A percentile compares a stretch with the other conserved stretches of the same genome.
Conservation (phyloP, 192 early-diverging fungal species). For the Podochytrium sp. region DNA sequence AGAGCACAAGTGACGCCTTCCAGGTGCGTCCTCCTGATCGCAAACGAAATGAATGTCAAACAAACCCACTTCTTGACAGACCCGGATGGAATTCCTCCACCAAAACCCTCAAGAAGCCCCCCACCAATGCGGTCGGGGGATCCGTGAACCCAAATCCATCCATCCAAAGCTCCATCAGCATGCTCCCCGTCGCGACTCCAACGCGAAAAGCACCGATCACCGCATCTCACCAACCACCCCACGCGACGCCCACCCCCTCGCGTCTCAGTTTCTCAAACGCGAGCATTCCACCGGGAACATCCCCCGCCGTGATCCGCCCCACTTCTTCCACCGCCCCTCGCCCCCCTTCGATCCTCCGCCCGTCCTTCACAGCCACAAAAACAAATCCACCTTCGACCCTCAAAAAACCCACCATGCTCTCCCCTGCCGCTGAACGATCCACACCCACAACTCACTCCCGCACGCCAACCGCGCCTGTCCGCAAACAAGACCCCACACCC, state of each 20-base stretch:
- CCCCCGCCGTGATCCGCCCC: neutral
- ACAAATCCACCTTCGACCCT: neutral
- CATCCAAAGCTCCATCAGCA: neutral
- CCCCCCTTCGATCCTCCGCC: neutral
- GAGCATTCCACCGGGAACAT: neutral
- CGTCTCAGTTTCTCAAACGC: neutral
- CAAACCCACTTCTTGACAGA: neutral
- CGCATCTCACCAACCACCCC: no score
- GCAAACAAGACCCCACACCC: neutral
- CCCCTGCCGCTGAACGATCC: neutral
- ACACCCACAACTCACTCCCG: neutral
- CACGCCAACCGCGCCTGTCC: neutral
- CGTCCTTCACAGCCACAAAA: neutral
- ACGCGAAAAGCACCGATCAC: neutral
- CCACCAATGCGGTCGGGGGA: neutral
- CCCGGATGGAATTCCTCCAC: conserved; percentile 15
- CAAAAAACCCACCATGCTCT: neutral
- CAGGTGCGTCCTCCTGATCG: no score
- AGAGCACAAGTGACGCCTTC: no score
- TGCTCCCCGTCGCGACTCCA: neutral
- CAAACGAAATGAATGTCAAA: no score
- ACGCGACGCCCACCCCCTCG: neutral
- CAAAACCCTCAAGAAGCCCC: neutral
- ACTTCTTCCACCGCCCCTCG: neutral
- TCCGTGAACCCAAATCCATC: neutral